Evolutionary conservation across 306 rosid species (phyloP).

Genomic region (Elaeagnus macrophylla): DNA sequence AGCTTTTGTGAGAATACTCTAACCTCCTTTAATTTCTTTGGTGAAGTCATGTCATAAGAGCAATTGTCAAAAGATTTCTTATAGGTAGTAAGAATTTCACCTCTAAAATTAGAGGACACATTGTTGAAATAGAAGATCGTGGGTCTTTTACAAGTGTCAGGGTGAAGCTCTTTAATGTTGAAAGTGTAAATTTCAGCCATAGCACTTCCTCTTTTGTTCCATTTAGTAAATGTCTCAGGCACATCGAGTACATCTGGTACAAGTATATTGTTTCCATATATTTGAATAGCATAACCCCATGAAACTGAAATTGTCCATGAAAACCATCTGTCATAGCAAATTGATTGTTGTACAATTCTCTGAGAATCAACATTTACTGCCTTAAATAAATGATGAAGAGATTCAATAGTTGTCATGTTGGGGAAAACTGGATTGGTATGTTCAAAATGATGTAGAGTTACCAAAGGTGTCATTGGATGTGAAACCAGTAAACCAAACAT

Average conservation of each 20-base stretch:
- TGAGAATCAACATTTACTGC: conserved; percentile 56
- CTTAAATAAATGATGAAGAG: conserved; percentile 48
- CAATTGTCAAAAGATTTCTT: conserved; percentile 46
- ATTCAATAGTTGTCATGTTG: conserved; percentile 44
- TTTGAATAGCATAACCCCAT: conserved; percentile 95
- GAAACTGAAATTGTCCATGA: conserved; percentile 79
- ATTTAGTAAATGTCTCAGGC: conserved; percentile 56
- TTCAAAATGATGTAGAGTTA: conserved; percentile 63
- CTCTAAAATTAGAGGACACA: conserved; percentile 5
- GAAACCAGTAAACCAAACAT: conserved; percentile 71
- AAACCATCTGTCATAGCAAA: conserved; percentile 74
- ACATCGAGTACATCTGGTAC: conserved; percentile 45
- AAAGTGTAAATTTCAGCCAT: conserved; percentile 42
- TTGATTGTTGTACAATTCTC: conserved; percentile 60
- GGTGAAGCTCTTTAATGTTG: conserved; percentile 32
- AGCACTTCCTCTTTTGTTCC: conserved; percentile 31
- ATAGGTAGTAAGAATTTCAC: conserved; percentile 38
- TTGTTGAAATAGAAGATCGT: conserved; percentile 47
- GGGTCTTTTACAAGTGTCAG: conserved; percentile 58
- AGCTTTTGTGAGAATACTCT: conserved; percentile 54
- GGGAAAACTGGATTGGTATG: conserved; percentile 64
- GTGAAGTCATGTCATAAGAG: conserved; percentile 32
- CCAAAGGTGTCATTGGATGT: conserved; percentile 68
- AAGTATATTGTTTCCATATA: conserved; percentile 33
- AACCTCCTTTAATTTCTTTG: conserved; percentile 43